These are phyloP conservation scores for Jimgerdemannia flammicorona DNA, from an alignment of 192 early-diverging fungal genomes.

Conservation along the genomic window DNA sequence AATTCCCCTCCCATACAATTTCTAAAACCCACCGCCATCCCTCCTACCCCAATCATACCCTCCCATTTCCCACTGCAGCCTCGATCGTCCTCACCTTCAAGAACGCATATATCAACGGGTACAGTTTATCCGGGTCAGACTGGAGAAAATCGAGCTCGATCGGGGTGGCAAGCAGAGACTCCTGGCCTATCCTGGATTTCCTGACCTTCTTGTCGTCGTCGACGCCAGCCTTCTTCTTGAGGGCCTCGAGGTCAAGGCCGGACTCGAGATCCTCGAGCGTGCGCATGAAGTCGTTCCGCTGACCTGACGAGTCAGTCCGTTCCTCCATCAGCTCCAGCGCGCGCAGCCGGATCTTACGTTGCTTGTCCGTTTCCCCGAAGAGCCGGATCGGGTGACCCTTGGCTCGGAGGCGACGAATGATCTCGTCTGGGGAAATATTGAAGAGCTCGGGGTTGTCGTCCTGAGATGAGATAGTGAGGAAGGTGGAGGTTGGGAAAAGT, in stretches of 20 bases:
- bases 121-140: conserved; percentile 70
- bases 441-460: conserved; percentile 31
- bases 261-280: conserved; percentile 80
- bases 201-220: conserved; percentile 40
- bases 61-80: too few relatives aligned
- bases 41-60: too few relatives aligned
- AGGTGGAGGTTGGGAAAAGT: conserved; percentile 1
- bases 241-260: conserved; percentile 70
- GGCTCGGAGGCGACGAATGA: conserved; percentile 76
- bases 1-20: too few relatives aligned
- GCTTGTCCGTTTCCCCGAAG: conserved; percentile 85
- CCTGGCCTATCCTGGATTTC: conserved; percentile 42
- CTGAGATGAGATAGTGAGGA: not conserved
- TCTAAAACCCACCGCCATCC: too few relatives aligned
- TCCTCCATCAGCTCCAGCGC: conserved; percentile 82
- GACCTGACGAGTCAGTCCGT: conserved; percentile 62
- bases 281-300: conserved; percentile 89
- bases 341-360: conserved; percentile 78
- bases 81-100: conserved; percentile 48
- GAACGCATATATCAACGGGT: conserved; percentile 76
- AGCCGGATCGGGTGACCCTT: conserved; percentile 86
- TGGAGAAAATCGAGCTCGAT: conserved; percentile 74
- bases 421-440: conserved; percentile 70
- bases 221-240: conserved; percentile 54
- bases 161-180: conserved; percentile 49